These are phyloP conservation scores for Cornus florida DNA, from an alignment of 148 eudicot species.

Conservation along the genomic window DNA sequence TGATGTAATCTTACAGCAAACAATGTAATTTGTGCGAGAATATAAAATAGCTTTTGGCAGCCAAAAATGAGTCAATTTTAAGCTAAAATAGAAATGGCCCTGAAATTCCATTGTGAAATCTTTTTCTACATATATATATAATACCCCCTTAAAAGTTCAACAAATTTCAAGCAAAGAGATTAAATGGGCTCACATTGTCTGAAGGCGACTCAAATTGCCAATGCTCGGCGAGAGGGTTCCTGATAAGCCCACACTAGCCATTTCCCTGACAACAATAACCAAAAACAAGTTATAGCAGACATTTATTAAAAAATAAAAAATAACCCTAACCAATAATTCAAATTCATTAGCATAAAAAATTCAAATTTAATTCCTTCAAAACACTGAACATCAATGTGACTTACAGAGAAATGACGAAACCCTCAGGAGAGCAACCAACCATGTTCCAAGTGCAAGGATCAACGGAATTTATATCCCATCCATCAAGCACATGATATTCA, in stretches of 20 bases:
- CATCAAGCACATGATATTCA: conserved; percentile 63
- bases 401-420: conserved; percentile 83
- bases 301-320: background rate
- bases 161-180: conserved; percentile 1
- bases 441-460: conserved; percentile 99
- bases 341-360: background rate
- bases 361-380: background rate
- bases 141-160: no score
- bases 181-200: conserved; percentile 53
- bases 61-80: background rate
- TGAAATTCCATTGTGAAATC: no score
- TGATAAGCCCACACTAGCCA: conserved; percentile 74
- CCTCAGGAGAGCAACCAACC: conserved; percentile 84
- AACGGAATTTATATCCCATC: conserved; percentile 95
- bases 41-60: background rate
- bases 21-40: no score
- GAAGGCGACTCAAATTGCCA: conserved; percentile 81
- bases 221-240: conserved; percentile 83
- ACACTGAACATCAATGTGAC: conserved; percentile 14
- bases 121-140: no score
- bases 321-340: background rate
- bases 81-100: no score
- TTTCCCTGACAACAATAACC: conserved; percentile 52
- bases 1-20: background rate
- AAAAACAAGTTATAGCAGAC: background rate